Evolutionary conservation across 2,329 filamentous ascomycete species (phyloP), one percentile per base, ranked within the genome.

Genomic region (Epichloe elymi): DNA sequence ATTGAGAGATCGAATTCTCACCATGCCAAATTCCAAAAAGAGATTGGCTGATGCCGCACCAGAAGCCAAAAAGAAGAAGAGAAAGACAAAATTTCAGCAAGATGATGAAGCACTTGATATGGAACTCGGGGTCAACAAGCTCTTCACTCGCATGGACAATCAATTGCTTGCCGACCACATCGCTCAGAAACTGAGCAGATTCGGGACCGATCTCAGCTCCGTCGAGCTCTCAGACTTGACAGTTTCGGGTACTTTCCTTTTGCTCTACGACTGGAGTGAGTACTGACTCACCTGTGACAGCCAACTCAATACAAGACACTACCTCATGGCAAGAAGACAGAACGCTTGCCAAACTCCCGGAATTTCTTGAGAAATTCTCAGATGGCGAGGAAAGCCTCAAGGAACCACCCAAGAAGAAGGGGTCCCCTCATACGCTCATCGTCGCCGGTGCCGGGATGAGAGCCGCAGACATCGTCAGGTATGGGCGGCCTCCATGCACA

Each of bases 191-290:
- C 84, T 87, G 49, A 80, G 78, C 56, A 78, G 85, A 23, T 94
- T 91, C 61, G 86, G 88, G 50, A 80, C 79, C 30, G 85, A 95
- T 49, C 67, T 96, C 60, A 95, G 86, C 59, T 73, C 82, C 0
- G 78, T 97, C 40, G 93, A 98, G 68, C 71, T 95, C 35, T 83
- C 87, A 51, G 90, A 96, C 63, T 73, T 88, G 61, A 83, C 86
- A 51, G 75, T 97, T 49, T 82, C 88, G 58, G 83, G 88, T 89
- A 74, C 59, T 72, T 51, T 33, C 20, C 42, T 19, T 5, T 41
- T 8, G 8, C 30, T 38, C 5, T 19, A 17, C 38, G 12, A 15
- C 44, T 17, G 23, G n/a, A 35, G 10, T 33, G 46, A 47, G 6
- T 41, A 17, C 37, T 46, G 30, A 41, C 33, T 36, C 11, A 33